These are phyloP conservation scores for Podospora comata DNA, from an alignment of 495 filamentous ascomycete genomes.

Conservation along the genomic window DNA sequence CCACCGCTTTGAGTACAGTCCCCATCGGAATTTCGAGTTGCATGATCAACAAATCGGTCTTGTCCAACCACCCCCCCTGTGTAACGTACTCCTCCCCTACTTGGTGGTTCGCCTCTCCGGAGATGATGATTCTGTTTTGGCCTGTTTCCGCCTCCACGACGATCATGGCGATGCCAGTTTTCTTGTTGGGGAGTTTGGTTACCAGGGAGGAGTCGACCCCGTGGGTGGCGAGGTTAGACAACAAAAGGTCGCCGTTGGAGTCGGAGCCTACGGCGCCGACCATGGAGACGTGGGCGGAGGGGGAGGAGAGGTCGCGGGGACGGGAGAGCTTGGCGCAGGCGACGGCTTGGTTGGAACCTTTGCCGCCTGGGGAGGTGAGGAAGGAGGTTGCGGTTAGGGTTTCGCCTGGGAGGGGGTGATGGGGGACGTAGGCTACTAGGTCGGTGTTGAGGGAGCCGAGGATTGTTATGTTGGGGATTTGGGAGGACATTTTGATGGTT, in stretches of 20 bases:
- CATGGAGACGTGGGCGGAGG: constrained; percentile 59
- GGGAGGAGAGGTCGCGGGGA: constrained; percentile 19
- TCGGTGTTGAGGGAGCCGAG: constrained; percentile 94
- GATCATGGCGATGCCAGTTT: constrained; percentile 79
- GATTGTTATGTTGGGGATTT: constrained; percentile 57
- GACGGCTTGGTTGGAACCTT: constrained; percentile 94
- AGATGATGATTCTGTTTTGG: constrained; percentile 83
- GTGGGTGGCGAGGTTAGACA: constrained; percentile 50
- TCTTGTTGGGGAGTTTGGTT: constrained; percentile 38
- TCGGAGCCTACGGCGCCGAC: constrained; percentile 78
- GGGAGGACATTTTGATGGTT: constrained; percentile 21
- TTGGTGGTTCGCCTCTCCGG: constrained; percentile 71
- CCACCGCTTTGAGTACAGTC: constrained; percentile 66
- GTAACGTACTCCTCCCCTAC: constrained; percentile 11
- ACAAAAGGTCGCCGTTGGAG: constrained; percentile 54
- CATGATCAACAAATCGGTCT: constrained; percentile 69
- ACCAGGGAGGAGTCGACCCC: constrained; percentile 63
- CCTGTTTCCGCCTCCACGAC: constrained; percentile 75
- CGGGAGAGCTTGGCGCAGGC: constrained; percentile 55
- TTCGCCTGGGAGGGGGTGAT: constrained; percentile 78
- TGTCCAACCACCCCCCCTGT: background rate
- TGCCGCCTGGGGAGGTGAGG: constrained; percentile 79
- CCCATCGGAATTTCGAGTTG: constrained; percentile 82
- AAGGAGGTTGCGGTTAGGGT: constrained; percentile 80
- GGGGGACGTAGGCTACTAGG: constrained; percentile 79